Conservation (phyloP, 148 eudicot species). For the Chenopodium berlandieri region DNA sequence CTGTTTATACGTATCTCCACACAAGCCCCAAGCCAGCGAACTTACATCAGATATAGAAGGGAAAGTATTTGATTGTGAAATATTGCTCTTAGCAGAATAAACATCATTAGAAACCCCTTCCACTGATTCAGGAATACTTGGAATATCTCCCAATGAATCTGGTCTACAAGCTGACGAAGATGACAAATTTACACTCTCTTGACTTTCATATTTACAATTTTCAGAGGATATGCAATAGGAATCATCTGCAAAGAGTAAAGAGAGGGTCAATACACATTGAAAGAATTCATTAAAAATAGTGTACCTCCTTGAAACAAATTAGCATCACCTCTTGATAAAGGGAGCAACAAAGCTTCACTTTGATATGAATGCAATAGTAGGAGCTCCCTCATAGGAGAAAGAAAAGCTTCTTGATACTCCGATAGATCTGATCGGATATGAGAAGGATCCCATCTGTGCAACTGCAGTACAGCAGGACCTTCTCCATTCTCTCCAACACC, state of each 20-base stretch:
- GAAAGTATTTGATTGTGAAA: slow-evolving; percentile 32
- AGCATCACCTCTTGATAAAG: slow-evolving; percentile 53
- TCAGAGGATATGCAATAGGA: slow-evolving; percentile 30
- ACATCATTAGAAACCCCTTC: slow-evolving; percentile 35
- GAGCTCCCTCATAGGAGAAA: slow-evolving; percentile 76
- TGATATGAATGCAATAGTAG: slow-evolving; percentile 64
- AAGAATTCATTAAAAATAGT: background rate
- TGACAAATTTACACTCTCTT: slow-evolving; percentile 34
- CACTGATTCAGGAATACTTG: slow-evolving; percentile 41
- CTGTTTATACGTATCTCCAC: slow-evolving; percentile 62
- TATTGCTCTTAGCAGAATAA: slow-evolving; percentile 26
- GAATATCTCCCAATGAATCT: slow-evolving; percentile 35
- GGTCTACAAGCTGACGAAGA: slow-evolving; percentile 32
- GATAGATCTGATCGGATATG: slow-evolving; percentile 41
- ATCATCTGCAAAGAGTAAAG: slow-evolving; percentile 38
- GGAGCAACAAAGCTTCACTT: slow-evolving; percentile 67
- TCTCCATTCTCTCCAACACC: slow-evolving; percentile 31
- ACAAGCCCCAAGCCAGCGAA: slow-evolving; percentile 86
- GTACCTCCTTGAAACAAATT: slow-evolving; percentile 5
- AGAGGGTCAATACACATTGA: background rate
- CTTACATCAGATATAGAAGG: slow-evolving; percentile 62
- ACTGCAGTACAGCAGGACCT: slow-evolving; percentile 67
- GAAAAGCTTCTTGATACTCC: slow-evolving; percentile 74
- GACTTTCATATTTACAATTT: slow-evolving; percentile 30
- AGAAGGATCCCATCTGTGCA: slow-evolving; percentile 74